Evolutionary conservation across 2,329 filamentous ascomycete species (phyloP).

Genomic region (Thyridium curvatum): DNA sequence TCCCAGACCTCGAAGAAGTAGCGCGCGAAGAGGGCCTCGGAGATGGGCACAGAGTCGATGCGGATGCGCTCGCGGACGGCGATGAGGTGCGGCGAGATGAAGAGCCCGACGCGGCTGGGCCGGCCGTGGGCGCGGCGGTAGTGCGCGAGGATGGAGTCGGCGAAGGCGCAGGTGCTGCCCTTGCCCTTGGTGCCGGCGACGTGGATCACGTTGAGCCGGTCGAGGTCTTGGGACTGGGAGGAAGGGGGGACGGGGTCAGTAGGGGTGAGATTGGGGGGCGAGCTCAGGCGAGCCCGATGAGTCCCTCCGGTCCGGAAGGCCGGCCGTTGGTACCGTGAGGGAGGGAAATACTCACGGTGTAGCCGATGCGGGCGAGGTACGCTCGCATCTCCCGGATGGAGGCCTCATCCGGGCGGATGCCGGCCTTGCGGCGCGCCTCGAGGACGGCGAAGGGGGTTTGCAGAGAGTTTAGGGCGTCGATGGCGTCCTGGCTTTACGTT

Average conservation of each 20-base stretch:
- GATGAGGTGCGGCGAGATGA: slow-evolving; percentile 64
- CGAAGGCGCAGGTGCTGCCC: slow-evolving; percentile 65
- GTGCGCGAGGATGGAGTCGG: slow-evolving; percentile 53
- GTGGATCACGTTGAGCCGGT: slow-evolving; percentile 61
- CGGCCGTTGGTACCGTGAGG: background rate
- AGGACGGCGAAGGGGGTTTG: slow-evolving; percentile 83
- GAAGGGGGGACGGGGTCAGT: background rate
- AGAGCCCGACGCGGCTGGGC: slow-evolving; percentile 51
- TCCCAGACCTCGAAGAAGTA: slow-evolving; percentile 68
- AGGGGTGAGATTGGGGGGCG: too few species aligned
- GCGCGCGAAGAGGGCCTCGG: slow-evolving; percentile 51
- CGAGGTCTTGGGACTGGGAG: slow-evolving; percentile 38
- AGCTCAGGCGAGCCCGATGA: background rate
- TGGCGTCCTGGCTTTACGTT: slow-evolving; percentile 78
- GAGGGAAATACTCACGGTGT: slow-evolving; percentile 43
- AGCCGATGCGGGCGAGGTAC: slow-evolving; percentile 73
- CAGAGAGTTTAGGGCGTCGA: slow-evolving; percentile 79
- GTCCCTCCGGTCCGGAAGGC: too few species aligned
- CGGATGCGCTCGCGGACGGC: slow-evolving; percentile 62
- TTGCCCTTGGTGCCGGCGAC: slow-evolving; percentile 75
- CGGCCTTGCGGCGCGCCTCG: slow-evolving; percentile 70
- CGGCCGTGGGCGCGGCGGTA: slow-evolving; percentile 29
- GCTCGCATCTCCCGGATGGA: slow-evolving; percentile 73
- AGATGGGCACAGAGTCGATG: slow-evolving; percentile 51
- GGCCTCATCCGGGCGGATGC: slow-evolving; percentile 61